Evolutionary conservation across 1,139 yeast species (phyloP).

Genomic region (Geotrichum carabidarum): DNA sequence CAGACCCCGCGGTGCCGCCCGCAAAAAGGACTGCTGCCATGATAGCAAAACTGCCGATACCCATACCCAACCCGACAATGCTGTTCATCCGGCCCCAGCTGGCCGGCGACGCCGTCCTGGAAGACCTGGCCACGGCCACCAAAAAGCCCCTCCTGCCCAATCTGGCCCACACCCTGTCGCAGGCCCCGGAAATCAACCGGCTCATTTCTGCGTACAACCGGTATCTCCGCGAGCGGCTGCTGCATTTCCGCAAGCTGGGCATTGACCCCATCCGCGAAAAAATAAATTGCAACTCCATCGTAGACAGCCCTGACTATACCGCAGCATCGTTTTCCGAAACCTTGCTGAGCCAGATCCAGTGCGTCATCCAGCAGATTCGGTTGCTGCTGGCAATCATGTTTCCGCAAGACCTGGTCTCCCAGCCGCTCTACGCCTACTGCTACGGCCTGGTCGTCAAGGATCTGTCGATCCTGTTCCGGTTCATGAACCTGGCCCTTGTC

Average conservation of each 20-base stretch:
- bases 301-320: constrained; percentile 19
- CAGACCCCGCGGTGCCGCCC: too few species aligned
- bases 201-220: constrained; percentile 26
- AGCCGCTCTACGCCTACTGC: constrained; percentile 23
- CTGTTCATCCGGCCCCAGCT: constrained; percentile 11
- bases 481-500: constrained; percentile 26
- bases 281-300: constrained; percentile 22
- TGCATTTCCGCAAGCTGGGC: constrained; percentile 23
- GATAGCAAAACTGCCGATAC: background rate
- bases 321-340: constrained; percentile 20
- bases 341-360: constrained; percentile 27
- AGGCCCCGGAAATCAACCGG: constrained; percentile 19
- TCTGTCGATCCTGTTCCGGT: constrained; percentile 26
- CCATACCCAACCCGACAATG: background rate
- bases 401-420: constrained; percentile 23
- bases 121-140: constrained; percentile 6
- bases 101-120: constrained; percentile 5
- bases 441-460: constrained; percentile 28
- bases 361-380: constrained; percentile 25
- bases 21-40: background rate
- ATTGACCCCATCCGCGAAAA: constrained; percentile 28
- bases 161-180: constrained; percentile 20
- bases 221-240: constrained; percentile 26
- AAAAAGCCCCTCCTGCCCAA: constrained; percentile 20
- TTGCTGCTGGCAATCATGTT: constrained; percentile 28